phyloP scores from a whole-genome alignment of 305 asterid species.

The Fraxinus latifolia region DNA sequence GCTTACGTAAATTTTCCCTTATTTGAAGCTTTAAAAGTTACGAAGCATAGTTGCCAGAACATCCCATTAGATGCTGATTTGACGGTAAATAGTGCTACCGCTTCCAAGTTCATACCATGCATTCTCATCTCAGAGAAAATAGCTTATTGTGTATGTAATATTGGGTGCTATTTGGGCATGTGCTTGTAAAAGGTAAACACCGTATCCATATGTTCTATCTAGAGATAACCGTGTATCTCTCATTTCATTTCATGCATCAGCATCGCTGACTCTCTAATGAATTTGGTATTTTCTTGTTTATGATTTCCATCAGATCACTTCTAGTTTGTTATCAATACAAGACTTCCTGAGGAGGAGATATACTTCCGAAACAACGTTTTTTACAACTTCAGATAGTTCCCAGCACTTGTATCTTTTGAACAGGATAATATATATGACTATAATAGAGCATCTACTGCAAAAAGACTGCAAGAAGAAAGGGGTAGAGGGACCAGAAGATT shows the following conservation, averaged over 20 bases:
- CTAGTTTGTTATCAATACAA: background rate
- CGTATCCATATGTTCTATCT: background rate
- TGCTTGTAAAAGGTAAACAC: background rate
- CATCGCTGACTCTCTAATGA: background rate
- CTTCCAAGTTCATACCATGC: background rate
- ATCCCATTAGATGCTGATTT: background rate
- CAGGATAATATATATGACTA: background rate
- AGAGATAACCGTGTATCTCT: background rate
- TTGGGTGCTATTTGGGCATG: background rate
- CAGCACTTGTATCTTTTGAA: background rate
- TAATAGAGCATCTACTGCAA: background rate
- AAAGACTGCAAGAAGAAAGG: background rate
- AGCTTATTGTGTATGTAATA: background rate
- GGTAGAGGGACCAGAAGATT: background rate
- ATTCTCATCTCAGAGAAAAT: background rate
- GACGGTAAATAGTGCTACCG: background rate
- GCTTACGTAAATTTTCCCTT: background rate
- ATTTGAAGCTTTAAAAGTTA: background rate
- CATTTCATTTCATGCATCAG: background rate
- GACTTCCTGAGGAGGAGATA: background rate
- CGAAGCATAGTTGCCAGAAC: background rate
- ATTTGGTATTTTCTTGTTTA: background rate
- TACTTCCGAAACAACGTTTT: background rate
- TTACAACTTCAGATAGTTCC: background rate
- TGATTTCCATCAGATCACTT: background rate